phyloP scores from a whole-genome alignment of 164 flowering plant genomes.

The Vitis labrusca region DNA sequence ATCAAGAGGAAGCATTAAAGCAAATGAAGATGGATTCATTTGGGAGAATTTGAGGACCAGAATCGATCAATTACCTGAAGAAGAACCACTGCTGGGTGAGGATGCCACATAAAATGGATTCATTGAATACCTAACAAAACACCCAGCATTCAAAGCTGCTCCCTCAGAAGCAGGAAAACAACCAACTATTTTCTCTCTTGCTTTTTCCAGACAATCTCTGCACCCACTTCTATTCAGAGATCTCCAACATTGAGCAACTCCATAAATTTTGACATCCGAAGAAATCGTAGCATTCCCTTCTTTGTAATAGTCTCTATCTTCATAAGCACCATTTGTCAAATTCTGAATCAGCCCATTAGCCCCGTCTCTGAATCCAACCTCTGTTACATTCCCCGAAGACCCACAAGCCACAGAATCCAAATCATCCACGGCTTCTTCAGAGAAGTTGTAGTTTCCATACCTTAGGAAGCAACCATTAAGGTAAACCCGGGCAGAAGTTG shows the following conservation, averaged over 20 bases:
- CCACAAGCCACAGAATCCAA: neutral
- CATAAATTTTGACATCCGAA: constrained; percentile 23
- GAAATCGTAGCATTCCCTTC: constrained; percentile 3
- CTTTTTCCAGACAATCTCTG: constrained; percentile 65
- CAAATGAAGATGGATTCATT: too few species aligned
- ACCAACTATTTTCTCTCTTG: constrained; percentile 47
- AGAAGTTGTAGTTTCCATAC: constrained; percentile 64
- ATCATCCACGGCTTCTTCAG: constrained; percentile 26
- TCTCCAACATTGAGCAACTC: constrained; percentile 76
- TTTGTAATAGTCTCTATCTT: neutral
- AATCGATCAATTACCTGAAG: too few species aligned
- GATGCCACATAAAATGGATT: constrained; percentile 44
- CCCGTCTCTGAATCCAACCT: constrained; percentile 29
- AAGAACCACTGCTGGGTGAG: constrained; percentile 34
- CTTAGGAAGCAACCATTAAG: constrained; percentile 87
- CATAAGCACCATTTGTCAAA: neutral
- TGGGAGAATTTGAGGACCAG: too few species aligned
- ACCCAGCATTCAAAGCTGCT: constrained; percentile 75
- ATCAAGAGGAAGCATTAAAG: too few species aligned
- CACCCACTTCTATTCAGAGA: constrained; percentile 56
- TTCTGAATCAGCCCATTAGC: constrained; percentile 27
- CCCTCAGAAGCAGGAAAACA: constrained; percentile 91
- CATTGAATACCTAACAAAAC: constrained; percentile 80
- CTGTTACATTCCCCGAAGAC: neutral
- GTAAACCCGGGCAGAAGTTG: constrained; percentile 54